Base-by-base conservation (phyloP, 805 yeast species). In the Lipomyces mesembrius region DNA sequence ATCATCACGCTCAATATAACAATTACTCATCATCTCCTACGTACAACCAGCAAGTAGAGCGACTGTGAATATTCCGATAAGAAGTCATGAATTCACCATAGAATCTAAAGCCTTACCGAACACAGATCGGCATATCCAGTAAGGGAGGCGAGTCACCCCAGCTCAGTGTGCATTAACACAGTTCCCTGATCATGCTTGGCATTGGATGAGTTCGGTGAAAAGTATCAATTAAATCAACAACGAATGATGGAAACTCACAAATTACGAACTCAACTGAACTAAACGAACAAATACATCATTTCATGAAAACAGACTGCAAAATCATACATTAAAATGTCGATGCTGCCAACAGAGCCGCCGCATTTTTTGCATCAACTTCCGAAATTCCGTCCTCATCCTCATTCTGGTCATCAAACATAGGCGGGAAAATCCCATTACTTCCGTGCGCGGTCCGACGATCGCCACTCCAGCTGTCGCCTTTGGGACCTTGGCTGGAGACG, bases 331-430 rank as follows among this genome's bases (percentile, higher is more conserved):
- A 87, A 72, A 90, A 90, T 3, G 91, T 86, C 1, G 94, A 87
- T 3, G 87, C 87, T 0, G 97, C 96, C 34, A 93, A 81, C 53
- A 94, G 73, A 46, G 86, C 81, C 0, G 97, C 98, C 0, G 97
- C 98, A 73, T 87, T 88, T 67, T 85, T 86, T 0, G 97, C 96
- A 77, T 91, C 94, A 4, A 92, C 84, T 4, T 79, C 80, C 2
- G 80, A 79, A n/a, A 69, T 57, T 9, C 71, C 72, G 34, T 62
- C 61, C 34, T 57, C 66, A 1, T 70, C 73, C 7, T 59, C 72
- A 12, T 57, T 70, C 20, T 57, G 58, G 12, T 71, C 78, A 5
- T 69, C 62, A 3, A 60, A 61, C 11, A 57, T 49, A 2, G 68
- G 64, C 6, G 68, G 73, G 51, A 62, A 25, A 64, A 55, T 63